phyloP scores from a whole-genome alignment of 345 rosid genomes.

The Eucalyptus tenuipes region DNA sequence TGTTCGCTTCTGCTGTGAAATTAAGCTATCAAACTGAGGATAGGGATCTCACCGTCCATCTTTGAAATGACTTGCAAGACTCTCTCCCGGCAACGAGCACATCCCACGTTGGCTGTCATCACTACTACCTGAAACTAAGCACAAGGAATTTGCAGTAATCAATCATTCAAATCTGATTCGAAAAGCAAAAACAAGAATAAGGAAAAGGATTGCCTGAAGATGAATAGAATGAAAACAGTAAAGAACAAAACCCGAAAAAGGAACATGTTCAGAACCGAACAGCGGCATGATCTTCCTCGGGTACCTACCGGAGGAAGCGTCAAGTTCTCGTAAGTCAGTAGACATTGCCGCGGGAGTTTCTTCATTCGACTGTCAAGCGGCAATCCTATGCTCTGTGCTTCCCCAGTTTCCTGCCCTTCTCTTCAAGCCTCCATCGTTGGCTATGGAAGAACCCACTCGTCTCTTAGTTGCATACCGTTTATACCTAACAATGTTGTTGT shows the following conservation, averaged over 20 bases:
- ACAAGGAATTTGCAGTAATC: not conserved
- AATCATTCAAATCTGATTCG: not conserved
- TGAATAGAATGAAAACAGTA: not conserved
- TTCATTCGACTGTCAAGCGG: not conserved
- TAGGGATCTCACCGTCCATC: conserved; percentile 18
- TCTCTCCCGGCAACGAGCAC: conserved; percentile 16
- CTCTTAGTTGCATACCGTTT: not conserved
- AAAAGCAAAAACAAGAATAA: not conserved
- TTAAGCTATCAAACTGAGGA: not conserved
- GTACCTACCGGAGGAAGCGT: conserved; percentile 21
- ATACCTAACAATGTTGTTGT: not conserved
- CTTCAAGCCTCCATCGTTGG: not conserved
- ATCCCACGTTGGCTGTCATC: conserved; percentile 35
- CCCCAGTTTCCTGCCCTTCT: not conserved
- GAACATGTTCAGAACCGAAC: not conserved
- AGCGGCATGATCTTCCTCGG: not conserved
- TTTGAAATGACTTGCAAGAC: conserved; percentile 19
- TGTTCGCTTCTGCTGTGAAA: not conserved
- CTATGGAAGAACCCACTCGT: not conserved
- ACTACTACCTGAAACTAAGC: conserved; percentile 32
- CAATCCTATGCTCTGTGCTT: not conserved
- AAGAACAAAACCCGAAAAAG: not conserved
- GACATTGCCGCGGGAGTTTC: conserved; percentile 2
- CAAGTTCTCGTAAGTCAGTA: conserved; percentile 24
- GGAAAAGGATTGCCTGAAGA: not conserved